Evolutionary conservation across 345 rosid species (phyloP).

Genomic region (Physaria fendleri): DNA sequence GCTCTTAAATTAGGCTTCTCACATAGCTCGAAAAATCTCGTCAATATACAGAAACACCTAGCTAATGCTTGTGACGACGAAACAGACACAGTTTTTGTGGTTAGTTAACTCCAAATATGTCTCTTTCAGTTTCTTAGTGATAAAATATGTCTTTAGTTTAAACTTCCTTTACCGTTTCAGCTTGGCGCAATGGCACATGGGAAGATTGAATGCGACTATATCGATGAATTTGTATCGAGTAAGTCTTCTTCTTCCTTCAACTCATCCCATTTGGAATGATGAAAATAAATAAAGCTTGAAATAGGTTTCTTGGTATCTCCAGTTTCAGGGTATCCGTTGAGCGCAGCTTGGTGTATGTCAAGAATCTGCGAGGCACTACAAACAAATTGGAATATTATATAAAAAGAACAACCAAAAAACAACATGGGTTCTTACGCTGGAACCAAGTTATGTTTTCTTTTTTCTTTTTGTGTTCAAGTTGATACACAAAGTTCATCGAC

Average conservation of each 20-base stretch:
- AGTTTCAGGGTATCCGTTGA: constrained; percentile 87
- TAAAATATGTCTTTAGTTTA: neutral
- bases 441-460: too few species aligned
- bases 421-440: too few species aligned
- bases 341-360: constrained; percentile 78
- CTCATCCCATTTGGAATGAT: neutral
- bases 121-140: neutral
- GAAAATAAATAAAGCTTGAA: constrained; percentile 4
- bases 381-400: too few species aligned
- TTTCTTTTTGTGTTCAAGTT: too few species aligned
- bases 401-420: too few species aligned
- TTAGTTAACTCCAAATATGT: constrained; percentile 26
- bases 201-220: constrained; percentile 49
- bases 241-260: constrained; percentile 22
- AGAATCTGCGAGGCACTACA: constrained; percentile 73
- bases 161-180: constrained; percentile 28
- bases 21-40: constrained; percentile 62
- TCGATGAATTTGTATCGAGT: constrained; percentile 63
- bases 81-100: constrained; percentile 77
- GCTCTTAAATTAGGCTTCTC: constrained; percentile 61
- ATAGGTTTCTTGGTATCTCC: constrained; percentile 12
- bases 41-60: constrained; percentile 56
- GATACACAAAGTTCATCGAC: too few species aligned
- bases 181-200: constrained; percentile 96
- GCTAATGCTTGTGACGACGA: constrained; percentile 46